Conservation (phyloP, 179 eudicot genomes). For the Vitellaria paradoxa region DNA sequence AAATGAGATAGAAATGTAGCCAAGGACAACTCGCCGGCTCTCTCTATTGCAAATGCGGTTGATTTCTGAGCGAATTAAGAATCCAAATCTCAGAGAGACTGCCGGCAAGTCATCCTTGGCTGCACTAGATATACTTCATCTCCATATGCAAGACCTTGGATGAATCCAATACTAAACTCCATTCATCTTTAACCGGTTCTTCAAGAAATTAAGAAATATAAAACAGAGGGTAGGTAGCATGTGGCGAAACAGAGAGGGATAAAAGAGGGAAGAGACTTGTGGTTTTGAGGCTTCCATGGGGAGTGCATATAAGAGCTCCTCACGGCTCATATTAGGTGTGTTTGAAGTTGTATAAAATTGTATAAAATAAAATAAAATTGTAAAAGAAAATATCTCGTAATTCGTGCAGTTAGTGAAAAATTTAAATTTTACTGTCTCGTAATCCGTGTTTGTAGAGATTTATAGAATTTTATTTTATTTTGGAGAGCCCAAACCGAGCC, state of each 20-base stretch:
- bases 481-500: too few relatives aligned
- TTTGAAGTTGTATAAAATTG: too few relatives aligned
- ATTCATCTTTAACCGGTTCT: too few relatives aligned
- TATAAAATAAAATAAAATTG: too few relatives aligned
- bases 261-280: neutral
- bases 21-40: constrained; percentile 24
- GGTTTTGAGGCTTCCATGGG: constrained; percentile 9
- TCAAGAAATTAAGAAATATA: too few relatives aligned
- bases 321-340: too few relatives aligned
- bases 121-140: constrained; percentile 20
- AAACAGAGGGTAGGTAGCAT: neutral
- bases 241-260: neutral
- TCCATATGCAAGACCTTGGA: constrained; percentile 24
- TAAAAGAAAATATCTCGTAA: too few relatives aligned
- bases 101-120: constrained; percentile 40
- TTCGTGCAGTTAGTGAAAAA: too few relatives aligned
- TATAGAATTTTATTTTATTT: too few relatives aligned
- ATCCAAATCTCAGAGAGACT: neutral
- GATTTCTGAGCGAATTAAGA: neutral
- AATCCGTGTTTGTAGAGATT: too few relatives aligned
- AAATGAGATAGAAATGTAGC: constrained; percentile 22
- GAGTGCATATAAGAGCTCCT: neutral
- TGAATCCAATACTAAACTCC: neutral
- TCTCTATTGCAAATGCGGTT: neutral
- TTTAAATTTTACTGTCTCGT: too few relatives aligned